phyloP scores from a whole-genome alignment of 352 stramenopile genomes.

The Blastocystis sp. region DNA sequence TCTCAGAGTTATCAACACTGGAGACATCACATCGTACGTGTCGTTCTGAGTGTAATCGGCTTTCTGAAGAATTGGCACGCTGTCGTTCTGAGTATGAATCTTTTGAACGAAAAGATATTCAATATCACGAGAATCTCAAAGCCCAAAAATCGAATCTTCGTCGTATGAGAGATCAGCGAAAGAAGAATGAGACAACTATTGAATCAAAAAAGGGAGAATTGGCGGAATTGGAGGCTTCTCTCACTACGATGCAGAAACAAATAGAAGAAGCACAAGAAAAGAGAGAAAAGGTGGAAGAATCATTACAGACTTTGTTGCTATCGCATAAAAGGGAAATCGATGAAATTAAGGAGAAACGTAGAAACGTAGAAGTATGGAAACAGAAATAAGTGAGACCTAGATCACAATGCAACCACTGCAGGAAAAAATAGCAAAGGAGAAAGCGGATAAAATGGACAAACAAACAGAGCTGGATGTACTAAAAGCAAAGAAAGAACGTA shows the following conservation, averaged over 20 bases:
- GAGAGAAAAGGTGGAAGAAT: slow-evolving; percentile 64
- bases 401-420: slow-evolving; percentile 68
- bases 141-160: slow-evolving; percentile 83
- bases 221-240: slow-evolving; percentile 76
- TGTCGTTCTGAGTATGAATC: slow-evolving; percentile 84
- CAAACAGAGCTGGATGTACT: slow-evolving; percentile 64
- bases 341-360: slow-evolving; percentile 70
- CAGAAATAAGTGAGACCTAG: slow-evolving; percentile 67
- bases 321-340: slow-evolving; percentile 68
- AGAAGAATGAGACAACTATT: slow-evolving; percentile 80
- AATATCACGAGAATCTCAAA: slow-evolving; percentile 92
- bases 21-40: neutral
- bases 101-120: slow-evolving; percentile 93
- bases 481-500: neutral
- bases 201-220: slow-evolving; percentile 76
- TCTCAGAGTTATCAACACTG: neutral
- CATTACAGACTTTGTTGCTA: slow-evolving; percentile 68
- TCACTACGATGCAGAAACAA: slow-evolving; percentile 72
- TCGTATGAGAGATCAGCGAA: slow-evolving; percentile 79
- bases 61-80: slow-evolving; percentile 76
- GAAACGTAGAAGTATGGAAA: slow-evolving; percentile 67
- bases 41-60: slow-evolving; percentile 73
- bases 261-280: slow-evolving; percentile 2
- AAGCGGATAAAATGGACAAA: slow-evolving; percentile 65
- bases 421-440: neutral